A percentile compares a stretch with the other conserved stretches of the same genome.
Conservation (phyloP, 345 rosid species). For the Lepidium aucheri region DNA sequence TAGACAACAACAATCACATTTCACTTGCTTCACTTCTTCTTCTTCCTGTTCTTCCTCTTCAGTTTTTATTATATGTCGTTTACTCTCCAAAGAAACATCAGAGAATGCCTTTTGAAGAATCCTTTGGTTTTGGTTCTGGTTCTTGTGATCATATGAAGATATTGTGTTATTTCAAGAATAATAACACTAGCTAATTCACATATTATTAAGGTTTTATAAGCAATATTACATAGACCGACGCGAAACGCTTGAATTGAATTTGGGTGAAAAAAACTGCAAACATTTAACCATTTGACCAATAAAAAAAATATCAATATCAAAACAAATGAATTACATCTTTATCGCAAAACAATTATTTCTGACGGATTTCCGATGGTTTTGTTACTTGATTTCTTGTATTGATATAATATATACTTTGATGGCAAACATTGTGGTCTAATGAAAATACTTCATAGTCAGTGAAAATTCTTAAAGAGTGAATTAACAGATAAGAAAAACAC, state of each 20-base stretch:
- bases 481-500: not conserved
- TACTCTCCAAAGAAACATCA: not conserved
- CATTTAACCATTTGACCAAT: no score
- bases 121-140: not conserved
- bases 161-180: not conserved
- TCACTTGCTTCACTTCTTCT: slow-evolving; percentile 24
- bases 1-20: slow-evolving; percentile 60
- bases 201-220: no score
- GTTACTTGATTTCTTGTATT: no score
- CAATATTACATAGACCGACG: no score
- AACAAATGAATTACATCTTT: no score
- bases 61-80: not conserved
- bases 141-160: not conserved
- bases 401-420: not conserved
- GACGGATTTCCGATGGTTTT: no score
- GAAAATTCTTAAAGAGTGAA: not conserved
- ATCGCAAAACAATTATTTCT: no score
- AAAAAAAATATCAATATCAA: not conserved
- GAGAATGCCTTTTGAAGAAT: slow-evolving; percentile 11
- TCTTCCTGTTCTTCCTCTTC: not conserved
- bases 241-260: no score
- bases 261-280: no score
- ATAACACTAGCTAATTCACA: not conserved
- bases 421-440: not conserved
- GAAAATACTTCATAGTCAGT: not conserved